phyloP scores from a whole-genome alignment of 225 moss, liverwort and hornwort genomes.

The Pseudoscleropodium purum region DNA sequence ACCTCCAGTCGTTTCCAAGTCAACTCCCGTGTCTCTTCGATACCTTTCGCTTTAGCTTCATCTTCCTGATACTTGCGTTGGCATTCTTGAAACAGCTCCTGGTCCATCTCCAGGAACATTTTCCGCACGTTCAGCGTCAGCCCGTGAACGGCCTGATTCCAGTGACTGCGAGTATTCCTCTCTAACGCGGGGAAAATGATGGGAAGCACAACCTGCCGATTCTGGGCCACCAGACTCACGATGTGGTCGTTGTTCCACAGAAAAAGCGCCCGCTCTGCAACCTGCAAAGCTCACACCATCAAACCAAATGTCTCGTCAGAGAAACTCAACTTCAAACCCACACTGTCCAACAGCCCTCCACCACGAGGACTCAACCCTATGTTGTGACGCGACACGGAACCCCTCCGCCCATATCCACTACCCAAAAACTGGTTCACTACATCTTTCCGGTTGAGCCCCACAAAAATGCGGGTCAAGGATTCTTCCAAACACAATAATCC shows the following conservation, averaged over 20 bases:
- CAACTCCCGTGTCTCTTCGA: constrained; percentile 71
- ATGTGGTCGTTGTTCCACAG: constrained; percentile 97
- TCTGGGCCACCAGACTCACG: constrained; percentile 92
- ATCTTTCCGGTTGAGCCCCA: neutral
- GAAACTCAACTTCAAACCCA: neutral
- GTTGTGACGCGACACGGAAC: neutral
- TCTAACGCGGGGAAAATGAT: constrained; percentile 72
- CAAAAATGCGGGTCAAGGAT: no score
- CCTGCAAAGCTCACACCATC: constrained; percentile 48
- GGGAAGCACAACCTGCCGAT: constrained; percentile 82
- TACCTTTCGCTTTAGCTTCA: constrained; percentile 57
- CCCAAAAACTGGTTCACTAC: neutral
- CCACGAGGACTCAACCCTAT: neutral
- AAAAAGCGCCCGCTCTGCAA: constrained; percentile 93
- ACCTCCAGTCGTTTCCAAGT: constrained; percentile 94
- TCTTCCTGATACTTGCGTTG: constrained; percentile 90
- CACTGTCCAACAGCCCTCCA: neutral
- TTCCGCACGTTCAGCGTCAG: constrained; percentile 86
- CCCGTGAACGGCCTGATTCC: constrained; percentile 97
- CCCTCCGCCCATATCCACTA: neutral
- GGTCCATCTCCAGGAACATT: constrained; percentile 99
- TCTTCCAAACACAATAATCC: neutral
- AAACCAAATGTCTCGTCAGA: constrained; percentile 17
- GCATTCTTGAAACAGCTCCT: constrained; percentile 93
- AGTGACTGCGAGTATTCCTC: constrained; percentile 80